Conservation (phyloP, 2,329 filamentous ascomycete species). For the Lizonia empirigonia region DNA sequence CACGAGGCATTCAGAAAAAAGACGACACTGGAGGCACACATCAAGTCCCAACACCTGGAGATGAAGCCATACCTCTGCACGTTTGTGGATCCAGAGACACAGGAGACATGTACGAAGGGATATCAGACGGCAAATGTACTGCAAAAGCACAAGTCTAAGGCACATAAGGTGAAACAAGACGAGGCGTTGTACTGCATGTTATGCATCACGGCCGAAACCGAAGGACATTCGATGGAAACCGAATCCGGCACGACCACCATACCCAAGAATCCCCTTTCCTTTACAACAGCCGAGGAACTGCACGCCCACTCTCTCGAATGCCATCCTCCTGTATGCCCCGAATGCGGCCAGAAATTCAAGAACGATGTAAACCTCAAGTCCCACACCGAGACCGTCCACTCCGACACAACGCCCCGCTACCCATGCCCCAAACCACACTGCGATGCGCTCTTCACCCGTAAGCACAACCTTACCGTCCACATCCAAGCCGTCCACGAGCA, state of each 20-base stretch:
- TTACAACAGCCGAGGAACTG: slow-evolving; percentile 73
- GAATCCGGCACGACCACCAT: slow-evolving; percentile 23
- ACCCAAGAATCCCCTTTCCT: slow-evolving; percentile 49
- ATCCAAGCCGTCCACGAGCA: slow-evolving; percentile 78
- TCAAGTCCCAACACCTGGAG: slow-evolving; percentile 75
- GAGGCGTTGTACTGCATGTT: slow-evolving; percentile 75
- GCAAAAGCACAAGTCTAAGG: slow-evolving; percentile 70
- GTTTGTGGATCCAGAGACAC: slow-evolving; percentile 59
- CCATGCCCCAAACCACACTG: slow-evolving; percentile 72
- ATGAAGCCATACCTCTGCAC: slow-evolving; percentile 74
- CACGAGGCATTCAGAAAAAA: slow-evolving; percentile 83
- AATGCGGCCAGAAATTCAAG: slow-evolving; percentile 72
- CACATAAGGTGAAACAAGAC: slow-evolving; percentile 65
- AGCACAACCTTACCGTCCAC: slow-evolving; percentile 82
- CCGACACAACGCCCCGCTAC: slow-evolving; percentile 56
- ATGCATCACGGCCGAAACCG: slow-evolving; percentile 57
- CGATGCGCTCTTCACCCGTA: slow-evolving; percentile 77
- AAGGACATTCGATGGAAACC: slow-evolving; percentile 38
- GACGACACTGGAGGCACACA: slow-evolving; percentile 81
- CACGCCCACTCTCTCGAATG: slow-evolving; percentile 73
- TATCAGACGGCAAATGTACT: slow-evolving; percentile 77
- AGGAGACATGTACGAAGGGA: slow-evolving; percentile 65
- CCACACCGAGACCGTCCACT: slow-evolving; percentile 79
- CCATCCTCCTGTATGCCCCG: slow-evolving; percentile 74
- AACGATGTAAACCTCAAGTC: slow-evolving; percentile 59